Base-by-base conservation (phyloP, 805 yeast genomes). In the Lipomyces sp. region DNA sequence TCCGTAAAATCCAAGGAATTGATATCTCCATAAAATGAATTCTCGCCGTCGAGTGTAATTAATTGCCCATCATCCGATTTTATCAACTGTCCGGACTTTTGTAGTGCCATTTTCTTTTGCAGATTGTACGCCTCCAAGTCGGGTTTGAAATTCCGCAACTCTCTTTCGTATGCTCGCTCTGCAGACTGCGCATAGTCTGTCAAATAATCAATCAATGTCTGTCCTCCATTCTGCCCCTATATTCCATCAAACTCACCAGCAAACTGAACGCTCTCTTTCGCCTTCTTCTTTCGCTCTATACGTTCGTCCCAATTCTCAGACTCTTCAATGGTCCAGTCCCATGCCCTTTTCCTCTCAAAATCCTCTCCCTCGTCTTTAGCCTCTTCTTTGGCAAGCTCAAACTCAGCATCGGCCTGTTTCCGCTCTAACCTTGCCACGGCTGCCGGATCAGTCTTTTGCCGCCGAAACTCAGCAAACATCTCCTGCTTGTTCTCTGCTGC, bases 271-370 rank as follows among this genome's bases (percentile, higher is more conserved):
- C 75, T 75, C 10, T 71, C 71, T 4, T 69, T 68, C 6, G 78
- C 76, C 5, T 69, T 69, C 51, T 71, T 70, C 61, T 76, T 78
- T 59, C 71, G 69, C 54, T 72, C 76, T 63, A 77, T 73, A 62
- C 80, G 81, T 35, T 73, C 77, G 32, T 86, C 84, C 92, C 92
- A 89, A 62, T 79, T 78, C 69, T 87, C 89, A 64, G 86, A 82
- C 62, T 90, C 90, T 62, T 86, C 89, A 4, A 88, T 82, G 0
- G 90, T 83, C 77, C 85, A 85, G 63, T 84, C 84, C 83, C 84
- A 79, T 59, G 81, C 84, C 62, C 81, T 78, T 63, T 77, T 73
- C 33, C 85, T 76, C 53, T 81, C 84, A 59, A 73, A 77, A 61
- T 80, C 80, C 51, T 78, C 80, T 0, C 83, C 84, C 11, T 72